These are phyloP conservation scores for Cystobasidium slooffiae DNA, from an alignment of 1,284 basidiomycete genomes.

Conservation along the genomic window DNA sequence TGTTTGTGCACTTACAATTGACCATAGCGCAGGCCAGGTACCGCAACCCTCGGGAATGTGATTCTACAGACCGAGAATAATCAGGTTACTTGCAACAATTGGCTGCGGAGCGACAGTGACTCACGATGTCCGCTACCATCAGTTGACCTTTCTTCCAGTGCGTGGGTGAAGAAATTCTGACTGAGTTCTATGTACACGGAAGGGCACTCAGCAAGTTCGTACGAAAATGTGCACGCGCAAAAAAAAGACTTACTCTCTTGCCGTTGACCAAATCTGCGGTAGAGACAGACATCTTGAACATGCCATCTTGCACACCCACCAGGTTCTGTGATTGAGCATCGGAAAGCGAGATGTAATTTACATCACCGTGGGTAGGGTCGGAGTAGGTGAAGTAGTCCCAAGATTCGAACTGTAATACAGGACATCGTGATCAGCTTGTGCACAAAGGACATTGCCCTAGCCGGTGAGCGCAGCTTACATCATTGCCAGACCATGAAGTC, in stretches of 20 bases:
- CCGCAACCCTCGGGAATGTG: constrained; percentile 43
- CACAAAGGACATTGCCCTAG: neutral
- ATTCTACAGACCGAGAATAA: neutral
- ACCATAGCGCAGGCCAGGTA: constrained; percentile 44
- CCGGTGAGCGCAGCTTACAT: constrained; percentile 6
- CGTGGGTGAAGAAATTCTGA: constrained; percentile 37
- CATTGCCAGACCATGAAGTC: constrained; percentile 35
- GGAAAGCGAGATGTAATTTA: constrained; percentile 37
- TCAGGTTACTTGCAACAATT: neutral
- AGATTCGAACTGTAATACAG: constrained; percentile 29
- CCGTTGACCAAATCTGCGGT: constrained; percentile 22
- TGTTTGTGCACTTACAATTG: constrained; percentile 7
- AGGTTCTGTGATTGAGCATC: constrained; percentile 32
- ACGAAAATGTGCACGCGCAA: neutral
- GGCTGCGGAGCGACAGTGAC: neutral
- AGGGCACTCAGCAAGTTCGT: neutral
- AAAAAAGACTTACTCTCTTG: constrained; percentile 16
- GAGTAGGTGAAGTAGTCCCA: constrained; percentile 40
- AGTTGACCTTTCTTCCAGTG: constrained; percentile 43
- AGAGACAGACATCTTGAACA: constrained; percentile 39
- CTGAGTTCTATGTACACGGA: constrained; percentile 16
- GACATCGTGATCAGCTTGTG: neutral
- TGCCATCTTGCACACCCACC: constrained; percentile 26
- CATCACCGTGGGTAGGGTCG: constrained; percentile 44
- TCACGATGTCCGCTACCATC: constrained; percentile 24